Conservation (phyloP, 208 protist species). For the Trypanosoma congolense region DNA sequence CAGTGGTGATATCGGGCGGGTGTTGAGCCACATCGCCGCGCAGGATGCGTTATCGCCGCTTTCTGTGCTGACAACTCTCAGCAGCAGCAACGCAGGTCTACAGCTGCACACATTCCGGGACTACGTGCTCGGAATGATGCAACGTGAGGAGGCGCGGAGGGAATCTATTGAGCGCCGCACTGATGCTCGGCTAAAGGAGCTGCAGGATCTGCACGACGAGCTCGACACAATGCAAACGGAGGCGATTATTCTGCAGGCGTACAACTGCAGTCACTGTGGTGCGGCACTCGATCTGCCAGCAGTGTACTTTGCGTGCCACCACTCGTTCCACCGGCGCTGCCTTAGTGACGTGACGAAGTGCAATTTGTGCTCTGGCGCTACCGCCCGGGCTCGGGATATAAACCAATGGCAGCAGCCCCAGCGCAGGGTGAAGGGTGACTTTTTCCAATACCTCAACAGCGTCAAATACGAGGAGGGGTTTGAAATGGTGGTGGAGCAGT, state of each 20-base stretch:
- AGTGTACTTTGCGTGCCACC: constrained; percentile 93
- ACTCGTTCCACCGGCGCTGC: constrained; percentile 92
- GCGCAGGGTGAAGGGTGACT: constrained; percentile 2
- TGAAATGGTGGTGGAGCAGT: constrained; percentile 88
- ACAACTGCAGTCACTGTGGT: constrained; percentile 81
- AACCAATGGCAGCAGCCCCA: constrained; percentile 17
- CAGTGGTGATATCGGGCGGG: constrained; percentile 36
- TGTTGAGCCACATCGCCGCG: constrained; percentile 78
- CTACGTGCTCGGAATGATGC: constrained; percentile 73
- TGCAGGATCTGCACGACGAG: constrained; percentile 59
- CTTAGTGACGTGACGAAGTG: constrained; percentile 55
- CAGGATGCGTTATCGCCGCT: constrained; percentile 89
- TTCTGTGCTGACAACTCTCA: constrained; percentile 87
- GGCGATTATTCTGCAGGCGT: constrained; percentile 82
- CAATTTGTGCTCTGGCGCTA: constrained; percentile 38
- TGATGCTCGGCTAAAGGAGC: constrained; percentile 25
- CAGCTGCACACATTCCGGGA: constrained; percentile 81
- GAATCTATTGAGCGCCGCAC: constrained; percentile 10
- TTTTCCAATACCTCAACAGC: constrained; percentile 21
- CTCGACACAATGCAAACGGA: constrained; percentile 62
- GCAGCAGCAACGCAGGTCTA: constrained; percentile 26
- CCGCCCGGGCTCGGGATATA: constrained; percentile 20
- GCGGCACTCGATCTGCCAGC: constrained; percentile 88
- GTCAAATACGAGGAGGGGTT: constrained; percentile 68
- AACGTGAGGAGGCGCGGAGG: constrained; percentile 25